Percentiles rank a stretch among this genome's conserved stretches.
phyloP scores from a whole-genome alignment of 208 protist genomes.

The Novymonas esmeraldas region DNA sequence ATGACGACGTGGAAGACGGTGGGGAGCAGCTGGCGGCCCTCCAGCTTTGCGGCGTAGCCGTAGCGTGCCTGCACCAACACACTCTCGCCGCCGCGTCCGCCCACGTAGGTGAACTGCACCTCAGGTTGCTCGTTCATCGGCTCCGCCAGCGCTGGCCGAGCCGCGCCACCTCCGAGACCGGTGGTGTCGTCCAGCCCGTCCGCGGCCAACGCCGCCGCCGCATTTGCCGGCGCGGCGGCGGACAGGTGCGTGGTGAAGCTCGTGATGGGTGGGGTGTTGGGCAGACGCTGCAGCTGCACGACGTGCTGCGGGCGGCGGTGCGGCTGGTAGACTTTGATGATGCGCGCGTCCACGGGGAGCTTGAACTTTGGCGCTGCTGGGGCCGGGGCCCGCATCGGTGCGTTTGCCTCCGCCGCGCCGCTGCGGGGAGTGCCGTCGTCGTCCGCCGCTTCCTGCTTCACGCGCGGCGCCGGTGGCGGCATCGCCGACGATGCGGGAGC shows the following conservation, averaged over 20 bases:
- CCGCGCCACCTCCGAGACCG: not conserved
- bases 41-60: slow-evolving; percentile 67
- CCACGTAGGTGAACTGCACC: slow-evolving; percentile 61
- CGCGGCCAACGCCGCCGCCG: slow-evolving; percentile 1
- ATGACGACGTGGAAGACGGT: slow-evolving; percentile 48
- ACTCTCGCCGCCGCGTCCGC: slow-evolving; percentile 68
- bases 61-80: slow-evolving; percentile 70
- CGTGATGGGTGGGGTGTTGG: slow-evolving; percentile 71
- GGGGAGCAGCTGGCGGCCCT: slow-evolving; percentile 54
- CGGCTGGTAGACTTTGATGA: slow-evolving; percentile 66
- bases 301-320: slow-evolving; percentile 61
- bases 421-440: slow-evolving; percentile 4
- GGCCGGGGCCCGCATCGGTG: slow-evolving; percentile 15
- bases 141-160: slow-evolving; percentile 23
- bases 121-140: slow-evolving; percentile 44
- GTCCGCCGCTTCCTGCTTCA: slow-evolving; percentile 29
- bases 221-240: not conserved
- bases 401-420: not conserved
- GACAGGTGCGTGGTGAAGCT: slow-evolving; percentile 49
- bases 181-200: not conserved
- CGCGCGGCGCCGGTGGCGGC: slow-evolving; percentile 15
- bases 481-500: slow-evolving; percentile 9
- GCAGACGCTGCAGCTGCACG: slow-evolving; percentile 58
- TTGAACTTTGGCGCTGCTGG: slow-evolving; percentile 7
- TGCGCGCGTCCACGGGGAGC: slow-evolving; percentile 20